Evolutionary conservation across 1,284 basidiomycete genomes (phyloP), one percentile per base, ranked within the genome.

Genomic region (Exsudoporus floridanus): DNA sequence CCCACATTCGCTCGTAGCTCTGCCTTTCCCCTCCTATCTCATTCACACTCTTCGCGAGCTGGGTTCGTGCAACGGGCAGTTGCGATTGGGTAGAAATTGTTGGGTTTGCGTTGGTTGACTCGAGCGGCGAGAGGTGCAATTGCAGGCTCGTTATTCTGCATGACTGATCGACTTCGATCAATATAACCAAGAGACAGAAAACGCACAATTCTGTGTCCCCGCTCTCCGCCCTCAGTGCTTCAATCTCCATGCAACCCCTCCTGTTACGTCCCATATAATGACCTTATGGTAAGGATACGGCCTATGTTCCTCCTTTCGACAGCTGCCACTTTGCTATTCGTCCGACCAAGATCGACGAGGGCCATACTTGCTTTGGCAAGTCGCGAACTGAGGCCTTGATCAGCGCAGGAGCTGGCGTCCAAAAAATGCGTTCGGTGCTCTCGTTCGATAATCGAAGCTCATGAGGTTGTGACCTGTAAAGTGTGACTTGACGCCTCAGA

Each of bases 181-280:
- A 36, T 1, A 19, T 13, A 16, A 0, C 27, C 6, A 4, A 45
- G n/a, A 39, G 9, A 46, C 1, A 16, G 12, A 36, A 34, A 31
- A 56, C 81, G 47, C 53, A 93, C 92, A 81, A 76, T 53, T 88
- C 86, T 13, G 86, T 86, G 37, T 84, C 79, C 56, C 92, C 89
- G 48, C 81, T 86, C 7, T 90, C 94, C 52, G 83, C 88, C 50
- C 91, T 85, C 38, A 94, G 83, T 0, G 86, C 80, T 70, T 98
- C 96, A 42, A 98, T 94, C 69, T 98, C 94, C 91, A 10, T 95
- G 86, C 21, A 98, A 78, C 21, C 92, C 81, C 74, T 98, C 94
- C 92, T 94, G 54, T 52, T 8, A 45, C 5, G 7, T 27, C 4
- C 7, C 16, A 21, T 38, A 36, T 27, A 19, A 31, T 35, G 8